Percentiles rank a stretch among this genome's conserved stretches.
These are phyloP conservation scores for Globisporangium megalacanthum DNA, from an alignment of 352 stramenopile genomes.

Conservation along the genomic window DNA sequence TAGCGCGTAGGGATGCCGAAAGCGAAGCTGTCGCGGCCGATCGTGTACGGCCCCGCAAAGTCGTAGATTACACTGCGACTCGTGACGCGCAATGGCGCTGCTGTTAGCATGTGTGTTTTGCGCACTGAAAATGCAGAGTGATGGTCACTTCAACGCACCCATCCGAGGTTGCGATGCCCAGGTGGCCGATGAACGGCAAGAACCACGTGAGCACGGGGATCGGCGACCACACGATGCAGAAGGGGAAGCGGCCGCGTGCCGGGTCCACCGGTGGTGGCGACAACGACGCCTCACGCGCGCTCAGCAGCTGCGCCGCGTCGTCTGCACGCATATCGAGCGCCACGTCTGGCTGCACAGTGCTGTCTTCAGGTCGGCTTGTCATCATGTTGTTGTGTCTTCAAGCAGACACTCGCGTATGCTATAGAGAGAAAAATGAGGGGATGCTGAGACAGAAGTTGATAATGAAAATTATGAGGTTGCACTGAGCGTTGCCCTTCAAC, in stretches of 20 bases:
- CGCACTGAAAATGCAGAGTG: neutral
- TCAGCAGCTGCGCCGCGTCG: slow-evolving; percentile 3
- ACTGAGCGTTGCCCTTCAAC: no score
- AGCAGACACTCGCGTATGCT: neutral
- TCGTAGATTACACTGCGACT: slow-evolving; percentile 88
- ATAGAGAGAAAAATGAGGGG: no score
- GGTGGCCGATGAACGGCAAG: slow-evolving; percentile 95
- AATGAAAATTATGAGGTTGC: no score
- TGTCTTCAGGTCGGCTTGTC: neutral
- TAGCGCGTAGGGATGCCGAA: slow-evolving; percentile 88
- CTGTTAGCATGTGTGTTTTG: neutral
- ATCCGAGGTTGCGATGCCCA: slow-evolving; percentile 90
- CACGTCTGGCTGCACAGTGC: neutral
- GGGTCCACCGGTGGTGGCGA: slow-evolving; percentile 17
- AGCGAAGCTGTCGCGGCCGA: slow-evolving; percentile 83
- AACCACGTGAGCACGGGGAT: slow-evolving; percentile 90
- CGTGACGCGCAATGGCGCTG: slow-evolving; percentile 2
- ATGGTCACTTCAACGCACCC: slow-evolving; percentile 30
- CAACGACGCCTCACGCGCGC: neutral
- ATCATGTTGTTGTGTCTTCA: neutral
- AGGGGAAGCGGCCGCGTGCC: slow-evolving; percentile 67
- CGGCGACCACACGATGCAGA: slow-evolving; percentile 92
- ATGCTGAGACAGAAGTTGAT: no score
- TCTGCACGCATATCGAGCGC: slow-evolving; percentile 13
- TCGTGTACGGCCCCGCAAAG: slow-evolving; percentile 94